A percentile compares a stretch with the other conserved stretches of the same genome.
These are phyloP conservation scores for Graphiopsis chlorocephala DNA, from an alignment of 2,329 filamentous ascomycete species.

Conservation along the genomic window DNA sequence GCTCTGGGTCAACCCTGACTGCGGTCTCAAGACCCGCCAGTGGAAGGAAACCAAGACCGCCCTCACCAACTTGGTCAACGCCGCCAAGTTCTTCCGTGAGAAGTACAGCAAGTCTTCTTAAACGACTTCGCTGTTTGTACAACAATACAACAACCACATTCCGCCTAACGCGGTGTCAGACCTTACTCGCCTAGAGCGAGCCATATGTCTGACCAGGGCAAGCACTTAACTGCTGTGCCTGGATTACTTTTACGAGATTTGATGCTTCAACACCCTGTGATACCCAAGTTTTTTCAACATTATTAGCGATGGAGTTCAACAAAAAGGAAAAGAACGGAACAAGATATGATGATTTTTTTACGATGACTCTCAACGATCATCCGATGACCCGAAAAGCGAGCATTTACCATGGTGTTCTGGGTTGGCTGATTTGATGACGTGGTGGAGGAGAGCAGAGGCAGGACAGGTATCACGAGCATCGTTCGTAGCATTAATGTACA, in stretches of 20 bases:
- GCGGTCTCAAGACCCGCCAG: constrained; percentile 97
- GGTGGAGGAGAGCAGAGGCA: background rate
- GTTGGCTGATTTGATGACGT: constrained; percentile 9
- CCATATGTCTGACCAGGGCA: constrained; percentile 14
- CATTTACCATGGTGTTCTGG: constrained; percentile 15
- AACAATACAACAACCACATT: constrained; percentile 9
- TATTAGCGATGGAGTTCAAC: constrained; percentile 31
- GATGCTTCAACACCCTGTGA: constrained; percentile 32
- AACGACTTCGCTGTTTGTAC: constrained; percentile 13
- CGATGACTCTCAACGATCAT: constrained; percentile 30
- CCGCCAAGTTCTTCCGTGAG: constrained; percentile 92
- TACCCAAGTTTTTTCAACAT: constrained; percentile 22
- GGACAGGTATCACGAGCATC: constrained; percentile 5
- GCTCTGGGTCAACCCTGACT: constrained; percentile 99
- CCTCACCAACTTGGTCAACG: constrained; percentile 94
- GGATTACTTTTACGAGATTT: constrained; percentile 15
- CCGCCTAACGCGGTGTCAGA: constrained; percentile 16
- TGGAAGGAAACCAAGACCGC: constrained; percentile 99
- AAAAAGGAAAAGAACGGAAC: constrained; percentile 24
- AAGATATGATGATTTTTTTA: constrained; percentile 19
- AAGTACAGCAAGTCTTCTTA: constrained; percentile 39
- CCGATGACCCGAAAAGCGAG: constrained; percentile 14
- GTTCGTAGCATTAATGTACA: constrained; percentile 12
- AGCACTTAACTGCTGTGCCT: constrained; percentile 22
- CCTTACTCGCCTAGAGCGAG: constrained; percentile 3